phyloP scores from a whole-genome alignment of 1,139 yeast species.

The Yamadazyma jaroonii region DNA sequence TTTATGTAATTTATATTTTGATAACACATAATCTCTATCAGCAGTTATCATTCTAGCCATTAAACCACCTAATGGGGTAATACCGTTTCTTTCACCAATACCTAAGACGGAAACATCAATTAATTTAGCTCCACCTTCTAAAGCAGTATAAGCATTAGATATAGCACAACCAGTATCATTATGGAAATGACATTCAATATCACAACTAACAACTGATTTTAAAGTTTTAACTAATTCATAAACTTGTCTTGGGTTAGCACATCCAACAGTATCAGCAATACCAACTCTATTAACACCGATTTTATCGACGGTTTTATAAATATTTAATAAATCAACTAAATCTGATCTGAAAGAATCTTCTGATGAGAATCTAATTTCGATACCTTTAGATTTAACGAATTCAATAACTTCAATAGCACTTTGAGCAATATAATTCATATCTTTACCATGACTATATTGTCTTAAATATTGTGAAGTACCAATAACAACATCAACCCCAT shows the following conservation, averaged over 20 bases:
- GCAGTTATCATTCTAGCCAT: conserved; percentile 99
- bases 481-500: conserved; percentile 97
- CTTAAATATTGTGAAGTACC: conserved; percentile 96
- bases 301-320: conserved; percentile 94
- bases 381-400: conserved; percentile 94
- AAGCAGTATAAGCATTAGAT: conserved; percentile 96
- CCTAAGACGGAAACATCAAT: conserved; percentile 96
- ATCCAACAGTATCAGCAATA: conserved; percentile 98
- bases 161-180: conserved; percentile 99
- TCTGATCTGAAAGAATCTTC: conserved; percentile 98
- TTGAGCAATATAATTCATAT: conserved; percentile 97
- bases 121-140: conserved; percentile 95
- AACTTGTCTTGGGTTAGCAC: conserved; percentile 99
- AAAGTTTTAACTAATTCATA: conserved; percentile 93
- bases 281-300: conserved; percentile 99
- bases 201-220: conserved; percentile 92
- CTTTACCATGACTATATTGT: conserved; percentile 96
- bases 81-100: conserved; percentile 98
- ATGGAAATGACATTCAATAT: conserved; percentile 98
- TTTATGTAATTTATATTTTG: conserved; percentile 94
- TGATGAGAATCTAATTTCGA: conserved; percentile 93
- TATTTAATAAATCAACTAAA: conserved; percentile 89
- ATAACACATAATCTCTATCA: conserved; percentile 91
- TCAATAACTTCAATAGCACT: conserved; percentile 96
- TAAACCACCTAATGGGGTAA: conserved; percentile 94